These are phyloP conservation scores for Blastobotrys chiropterorum DNA, from an alignment of 805 yeast genomes.

Conservation along the genomic window DNA sequence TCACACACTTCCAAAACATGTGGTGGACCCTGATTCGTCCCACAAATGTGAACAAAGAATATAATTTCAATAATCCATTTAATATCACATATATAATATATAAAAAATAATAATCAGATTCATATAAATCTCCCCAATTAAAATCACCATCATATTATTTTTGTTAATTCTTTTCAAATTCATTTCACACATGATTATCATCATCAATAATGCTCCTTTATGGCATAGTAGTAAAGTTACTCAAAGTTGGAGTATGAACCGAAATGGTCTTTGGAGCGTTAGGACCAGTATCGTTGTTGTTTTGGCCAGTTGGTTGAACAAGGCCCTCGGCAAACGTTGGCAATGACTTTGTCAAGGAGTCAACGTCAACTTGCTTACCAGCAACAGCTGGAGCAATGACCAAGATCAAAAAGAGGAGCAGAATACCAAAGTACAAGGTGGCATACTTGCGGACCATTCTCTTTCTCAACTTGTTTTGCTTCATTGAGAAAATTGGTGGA, in stretches of 20 bases:
- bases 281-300: conserved; percentile 72
- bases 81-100: neutral
- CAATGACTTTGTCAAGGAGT: conserved; percentile 26
- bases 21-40: no score
- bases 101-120: neutral
- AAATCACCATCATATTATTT: neutral
- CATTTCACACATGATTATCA: neutral
- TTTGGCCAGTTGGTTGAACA: conserved; percentile 81
- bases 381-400: conserved; percentile 93
- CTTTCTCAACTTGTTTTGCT: conserved; percentile 93
- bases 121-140: neutral
- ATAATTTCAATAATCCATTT: neutral
- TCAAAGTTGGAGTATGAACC: conserved; percentile 46
- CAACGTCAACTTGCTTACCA: conserved; percentile 45
- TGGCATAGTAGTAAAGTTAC: conserved; percentile 18
- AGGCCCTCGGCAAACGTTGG: conserved; percentile 50
- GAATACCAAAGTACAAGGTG: conserved; percentile 63
- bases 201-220: conserved; percentile 4
- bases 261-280: conserved; percentile 33
- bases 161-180: neutral
- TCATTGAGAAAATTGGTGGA: conserved; percentile 94
- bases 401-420: conserved; percentile 64
- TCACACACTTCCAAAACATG: no score
- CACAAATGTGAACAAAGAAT: no score
- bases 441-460: conserved; percentile 96